A percentile compares a stretch with the other conserved stretches of the same genome.
Evolutionary conservation across 345 rosid genomes (phyloP).

Genomic region (Rhizophora apiculata): DNA sequence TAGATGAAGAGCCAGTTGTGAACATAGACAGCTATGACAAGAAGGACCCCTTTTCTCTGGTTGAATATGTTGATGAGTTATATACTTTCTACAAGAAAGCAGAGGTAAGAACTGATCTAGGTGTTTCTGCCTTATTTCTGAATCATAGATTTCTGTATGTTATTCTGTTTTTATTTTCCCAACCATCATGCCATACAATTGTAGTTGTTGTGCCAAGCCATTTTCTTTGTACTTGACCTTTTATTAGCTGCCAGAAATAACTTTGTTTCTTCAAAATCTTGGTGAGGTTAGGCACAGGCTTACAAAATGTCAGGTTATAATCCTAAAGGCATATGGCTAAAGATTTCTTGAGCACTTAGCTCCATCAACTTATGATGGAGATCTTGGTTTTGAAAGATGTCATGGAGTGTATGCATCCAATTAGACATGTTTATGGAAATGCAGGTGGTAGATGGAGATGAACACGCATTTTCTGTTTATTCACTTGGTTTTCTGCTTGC

Average conservation of each 20-base stretch:
- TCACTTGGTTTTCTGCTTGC: slow-evolving; percentile 9
- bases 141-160: neutral
- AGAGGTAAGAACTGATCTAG: slow-evolving; percentile 47
- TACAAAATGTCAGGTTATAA: neutral
- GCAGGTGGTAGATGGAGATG: neutral
- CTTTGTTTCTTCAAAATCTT: neutral
- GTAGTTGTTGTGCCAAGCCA: neutral
- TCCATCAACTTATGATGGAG: no score
- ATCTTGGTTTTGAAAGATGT: no score
- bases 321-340: neutral
- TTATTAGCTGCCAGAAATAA: no score
- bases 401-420: no score
- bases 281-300: neutral
- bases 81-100: slow-evolving; percentile 63
- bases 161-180: neutral
- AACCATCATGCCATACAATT: neutral
- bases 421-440: no score
- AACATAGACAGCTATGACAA: slow-evolving; percentile 76
- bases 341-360: no score
- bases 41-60: slow-evolving; percentile 65
- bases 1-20: slow-evolving; percentile 40
- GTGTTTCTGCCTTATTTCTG: neutral
- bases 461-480: neutral
- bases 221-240: no score
- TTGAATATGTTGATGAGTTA: slow-evolving; percentile 74